phyloP scores from a whole-genome alignment of 1,284 basidiomycete species.

The Xerocomus amazonicus region DNA sequence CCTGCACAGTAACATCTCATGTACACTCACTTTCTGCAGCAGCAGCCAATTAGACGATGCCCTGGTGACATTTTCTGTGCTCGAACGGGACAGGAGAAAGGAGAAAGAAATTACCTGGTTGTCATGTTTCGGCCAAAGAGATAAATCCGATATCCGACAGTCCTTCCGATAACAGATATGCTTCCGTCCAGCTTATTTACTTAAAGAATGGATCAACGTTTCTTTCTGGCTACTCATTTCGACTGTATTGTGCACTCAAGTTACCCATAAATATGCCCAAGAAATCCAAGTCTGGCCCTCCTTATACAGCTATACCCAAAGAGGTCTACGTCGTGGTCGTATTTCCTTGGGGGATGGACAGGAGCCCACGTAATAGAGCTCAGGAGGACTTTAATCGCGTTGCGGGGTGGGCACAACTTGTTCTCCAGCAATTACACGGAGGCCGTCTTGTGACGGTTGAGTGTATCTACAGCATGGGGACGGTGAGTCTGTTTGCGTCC shows the following conservation, averaged over 20 bases:
- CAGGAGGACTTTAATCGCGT: slow-evolving; percentile 21
- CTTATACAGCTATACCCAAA: slow-evolving; percentile 22
- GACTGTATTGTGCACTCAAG: background rate
- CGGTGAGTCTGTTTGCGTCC: slow-evolving; percentile 20
- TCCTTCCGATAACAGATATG: slow-evolving; percentile 1
- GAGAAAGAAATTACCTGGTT: background rate
- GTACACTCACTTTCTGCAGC: slow-evolving; percentile 41
- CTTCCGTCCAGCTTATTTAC: background rate
- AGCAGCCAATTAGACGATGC: slow-evolving; percentile 53
- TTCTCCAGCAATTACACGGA: slow-evolving; percentile 22
- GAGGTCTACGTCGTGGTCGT: slow-evolving; percentile 27
- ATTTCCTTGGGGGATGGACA: slow-evolving; percentile 22
- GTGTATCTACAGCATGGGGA: slow-evolving; percentile 30
- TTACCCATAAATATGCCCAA: slow-evolving; percentile 17
- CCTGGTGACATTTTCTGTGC: background rate
- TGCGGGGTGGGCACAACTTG: slow-evolving; percentile 24
- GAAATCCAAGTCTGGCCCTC: slow-evolving; percentile 26
- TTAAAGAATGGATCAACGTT: background rate
- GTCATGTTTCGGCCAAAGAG: background rate
- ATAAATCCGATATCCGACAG: slow-evolving; percentile 15
- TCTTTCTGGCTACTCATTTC: background rate
- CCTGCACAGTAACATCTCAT: background rate
- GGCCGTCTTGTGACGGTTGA: slow-evolving; percentile 17
- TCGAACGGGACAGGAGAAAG: slow-evolving; percentile 1
- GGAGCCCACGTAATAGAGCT: slow-evolving; percentile 8